A percentile compares a stretch with the other conserved stretches of the same genome.
Evolutionary conservation across 1,284 basidiomycete species (phyloP).

Genomic region (Porodaedalea pini): DNA sequence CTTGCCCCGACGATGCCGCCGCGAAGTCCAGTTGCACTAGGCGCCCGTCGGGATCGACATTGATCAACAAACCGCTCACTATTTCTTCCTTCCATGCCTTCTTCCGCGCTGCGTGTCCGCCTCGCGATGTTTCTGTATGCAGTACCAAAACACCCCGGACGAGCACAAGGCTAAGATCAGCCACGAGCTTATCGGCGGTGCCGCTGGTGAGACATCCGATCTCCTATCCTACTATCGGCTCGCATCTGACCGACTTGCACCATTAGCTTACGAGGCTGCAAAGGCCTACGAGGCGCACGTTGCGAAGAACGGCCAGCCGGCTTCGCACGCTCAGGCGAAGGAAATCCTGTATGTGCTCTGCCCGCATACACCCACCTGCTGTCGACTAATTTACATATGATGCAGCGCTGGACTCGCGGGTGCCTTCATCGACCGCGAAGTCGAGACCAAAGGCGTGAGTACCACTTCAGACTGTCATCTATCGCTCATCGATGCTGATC

Average conservation of each 20-base stretch:
- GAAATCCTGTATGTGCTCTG: slow-evolving; percentile 34
- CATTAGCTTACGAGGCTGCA: slow-evolving; percentile 38
- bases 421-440: slow-evolving; percentile 41
- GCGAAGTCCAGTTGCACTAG: background rate
- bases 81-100: background rate
- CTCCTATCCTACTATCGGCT: background rate
- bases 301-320: slow-evolving; percentile 42
- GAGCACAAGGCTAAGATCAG: slow-evolving; percentile 24
- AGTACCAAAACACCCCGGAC: slow-evolving; percentile 4
- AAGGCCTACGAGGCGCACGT: slow-evolving; percentile 54
- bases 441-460: slow-evolving; percentile 52
- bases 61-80: slow-evolving; percentile 5
- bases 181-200: slow-evolving; percentile 34
- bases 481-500: slow-evolving; percentile 17
- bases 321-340: slow-evolving; percentile 43
- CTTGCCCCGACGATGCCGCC: background rate
- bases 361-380: background rate
- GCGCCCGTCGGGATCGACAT: slow-evolving; percentile 1
- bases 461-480: background rate
- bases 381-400: background rate
- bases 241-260: background rate
- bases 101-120: background rate
- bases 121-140: background rate
- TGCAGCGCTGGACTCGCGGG: slow-evolving; percentile 43
- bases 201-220: slow-evolving; percentile 21